Evolutionary conservation across 164 flowering plant species (phyloP).

Genomic region (Amborella trichopoda): DNA sequence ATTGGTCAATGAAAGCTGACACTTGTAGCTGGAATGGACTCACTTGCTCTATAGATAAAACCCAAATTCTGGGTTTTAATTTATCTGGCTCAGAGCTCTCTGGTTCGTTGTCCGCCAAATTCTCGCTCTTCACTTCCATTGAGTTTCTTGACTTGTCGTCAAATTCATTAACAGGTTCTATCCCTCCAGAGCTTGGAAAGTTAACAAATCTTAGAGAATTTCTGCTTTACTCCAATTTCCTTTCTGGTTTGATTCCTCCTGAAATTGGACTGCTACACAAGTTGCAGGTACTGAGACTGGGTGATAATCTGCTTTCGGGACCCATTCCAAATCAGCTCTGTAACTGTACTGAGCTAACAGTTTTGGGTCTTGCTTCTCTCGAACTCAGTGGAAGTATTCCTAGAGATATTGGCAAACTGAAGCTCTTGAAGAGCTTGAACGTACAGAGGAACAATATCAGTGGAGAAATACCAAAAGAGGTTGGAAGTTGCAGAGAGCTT

Average conservation of each 20-base stretch:
- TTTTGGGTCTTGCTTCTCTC: constrained; percentile 59
- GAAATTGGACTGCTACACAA: constrained; percentile 52
- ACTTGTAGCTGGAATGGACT: constrained; percentile 72
- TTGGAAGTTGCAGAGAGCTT: constrained; percentile 38
- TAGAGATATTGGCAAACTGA: constrained; percentile 56
- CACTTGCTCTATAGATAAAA: constrained; percentile 44
- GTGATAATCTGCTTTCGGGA: constrained; percentile 58
- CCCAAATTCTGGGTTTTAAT: constrained; percentile 41
- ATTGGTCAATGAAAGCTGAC: constrained; percentile 43
- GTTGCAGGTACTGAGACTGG: constrained; percentile 63
- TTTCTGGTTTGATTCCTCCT: constrained; percentile 56
- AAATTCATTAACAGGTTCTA: constrained; percentile 52
- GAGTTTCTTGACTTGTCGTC: constrained; percentile 49
- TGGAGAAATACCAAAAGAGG: constrained; percentile 54
- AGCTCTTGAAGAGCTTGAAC: constrained; percentile 44
- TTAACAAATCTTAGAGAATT: constrained; percentile 47
- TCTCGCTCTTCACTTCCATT: constrained; percentile 43
- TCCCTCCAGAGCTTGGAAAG: constrained; percentile 55
- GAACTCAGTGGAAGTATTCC: constrained; percentile 72
- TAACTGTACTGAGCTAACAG: constrained; percentile 43
- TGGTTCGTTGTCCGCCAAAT: constrained; percentile 42
- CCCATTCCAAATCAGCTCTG: constrained; percentile 37
- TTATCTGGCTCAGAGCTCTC: constrained; percentile 51
- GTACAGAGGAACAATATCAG: constrained; percentile 56
- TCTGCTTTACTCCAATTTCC: constrained; percentile 51